Evolutionary conservation across 495 filamentous ascomycete species (phyloP).

Genomic region (Penicillium cataractarum): DNA sequence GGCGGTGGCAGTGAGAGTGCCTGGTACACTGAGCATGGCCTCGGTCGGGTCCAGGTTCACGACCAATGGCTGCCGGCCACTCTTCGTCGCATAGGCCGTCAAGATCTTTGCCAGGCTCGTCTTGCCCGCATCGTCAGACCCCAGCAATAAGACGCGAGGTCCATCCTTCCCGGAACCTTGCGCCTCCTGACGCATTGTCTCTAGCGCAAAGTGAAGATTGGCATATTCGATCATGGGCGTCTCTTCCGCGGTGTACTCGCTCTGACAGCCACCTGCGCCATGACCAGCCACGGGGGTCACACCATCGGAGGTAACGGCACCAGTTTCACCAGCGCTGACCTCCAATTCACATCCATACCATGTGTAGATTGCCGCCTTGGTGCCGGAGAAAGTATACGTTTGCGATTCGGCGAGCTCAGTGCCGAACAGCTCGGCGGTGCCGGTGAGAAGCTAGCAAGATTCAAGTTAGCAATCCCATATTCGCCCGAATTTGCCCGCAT

Average conservation of each 20-base stretch:
- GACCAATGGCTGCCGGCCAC: constrained; percentile 76
- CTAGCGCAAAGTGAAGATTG: constrained; percentile 86
- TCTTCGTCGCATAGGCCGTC: constrained; percentile 77
- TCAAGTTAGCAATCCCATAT: constrained; percentile 22
- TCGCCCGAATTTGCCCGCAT: neutral
- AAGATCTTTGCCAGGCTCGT: constrained; percentile 81
- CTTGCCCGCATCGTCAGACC: constrained; percentile 81
- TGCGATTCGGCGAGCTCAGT: constrained; percentile 85
- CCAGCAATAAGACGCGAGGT: constrained; percentile 83
- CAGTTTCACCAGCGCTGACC: constrained; percentile 58
- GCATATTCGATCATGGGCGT: constrained; percentile 81
- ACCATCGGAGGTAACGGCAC: constrained; percentile 25
- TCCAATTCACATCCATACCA: constrained; percentile 89
- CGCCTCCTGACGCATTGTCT: constrained; percentile 62
- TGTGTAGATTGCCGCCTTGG: constrained; percentile 86
- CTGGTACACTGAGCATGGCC: constrained; percentile 83
- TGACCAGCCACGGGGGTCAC: constrained; percentile 29
- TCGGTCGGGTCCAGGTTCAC: constrained; percentile 87
- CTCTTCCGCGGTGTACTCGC: constrained; percentile 80
- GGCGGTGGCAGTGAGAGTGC: constrained; percentile 79
- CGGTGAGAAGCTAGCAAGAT: constrained; percentile 62
- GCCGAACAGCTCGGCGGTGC: constrained; percentile 93
- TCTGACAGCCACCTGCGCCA: constrained; percentile 59
- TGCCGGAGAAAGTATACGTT: constrained; percentile 79
- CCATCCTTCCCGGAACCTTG: constrained; percentile 57